Conservation (phyloP, 192 early-diverging fungal species). For the Helicostylum pulchrum region DNA sequence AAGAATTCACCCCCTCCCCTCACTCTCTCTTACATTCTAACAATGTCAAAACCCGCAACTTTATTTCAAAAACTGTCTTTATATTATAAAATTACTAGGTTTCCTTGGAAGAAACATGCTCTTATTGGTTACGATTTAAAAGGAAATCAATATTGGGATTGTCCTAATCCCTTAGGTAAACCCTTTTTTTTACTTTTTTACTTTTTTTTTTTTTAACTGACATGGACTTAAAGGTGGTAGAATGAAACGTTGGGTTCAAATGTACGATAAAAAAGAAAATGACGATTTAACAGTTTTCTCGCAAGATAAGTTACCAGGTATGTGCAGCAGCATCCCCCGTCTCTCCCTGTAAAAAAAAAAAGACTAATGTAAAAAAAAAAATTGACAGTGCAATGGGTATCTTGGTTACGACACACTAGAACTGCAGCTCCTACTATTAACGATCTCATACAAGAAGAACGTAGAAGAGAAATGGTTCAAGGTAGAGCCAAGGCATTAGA, state of each 20-base stretch:
- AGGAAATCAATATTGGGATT: conserved; percentile 39
- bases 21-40: not conserved
- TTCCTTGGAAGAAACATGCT: conserved; percentile 38
- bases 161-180: conserved; percentile 31
- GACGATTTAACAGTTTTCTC: conserved; percentile 21
- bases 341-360: not conserved
- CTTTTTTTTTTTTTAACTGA: not conserved
- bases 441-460: conserved; percentile 24
- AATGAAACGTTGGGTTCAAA: conserved; percentile 34
- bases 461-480: conserved; percentile 22
- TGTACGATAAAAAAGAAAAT: conserved; percentile 17
- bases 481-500: conserved; percentile 33
- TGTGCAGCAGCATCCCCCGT: not conserved
- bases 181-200: not conserved
- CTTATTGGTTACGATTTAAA: conserved; percentile 30
- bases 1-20: too few species aligned
- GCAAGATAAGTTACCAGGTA: conserved; percentile 36
- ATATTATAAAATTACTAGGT: conserved; percentile 26
- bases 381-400: conserved; percentile 36
- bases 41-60: not conserved
- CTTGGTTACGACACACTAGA: conserved; percentile 37
- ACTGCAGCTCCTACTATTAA: conserved; percentile 16
- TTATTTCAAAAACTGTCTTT: conserved; percentile 15
- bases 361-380: too few species aligned
- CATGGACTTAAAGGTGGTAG: conserved; percentile 21